These are phyloP conservation scores for Apostasia ramifera DNA, from an alignment of 106 monocot species.

Conservation along the genomic window DNA sequence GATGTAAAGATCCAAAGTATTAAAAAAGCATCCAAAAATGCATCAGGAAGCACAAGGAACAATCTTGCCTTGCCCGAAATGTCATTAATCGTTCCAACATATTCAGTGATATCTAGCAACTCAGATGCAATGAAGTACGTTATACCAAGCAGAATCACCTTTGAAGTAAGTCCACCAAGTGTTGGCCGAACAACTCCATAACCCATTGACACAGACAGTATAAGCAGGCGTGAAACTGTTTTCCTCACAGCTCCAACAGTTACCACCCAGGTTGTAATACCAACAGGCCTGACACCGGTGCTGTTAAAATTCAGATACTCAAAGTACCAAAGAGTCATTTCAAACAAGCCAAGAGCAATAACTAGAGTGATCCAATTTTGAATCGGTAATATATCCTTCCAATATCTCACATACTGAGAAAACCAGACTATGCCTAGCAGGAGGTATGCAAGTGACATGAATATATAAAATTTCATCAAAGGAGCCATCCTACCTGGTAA, in stretches of 20 bases:
- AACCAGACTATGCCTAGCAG: slow-evolving; percentile 61
- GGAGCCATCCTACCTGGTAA: slow-evolving; percentile 97
- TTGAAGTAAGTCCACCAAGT: slow-evolving; percentile 91
- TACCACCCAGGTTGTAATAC: slow-evolving; percentile 96
- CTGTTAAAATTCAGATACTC: slow-evolving; percentile 85
- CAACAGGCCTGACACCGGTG: slow-evolving; percentile 69
- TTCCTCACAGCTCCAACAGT: slow-evolving; percentile 82
- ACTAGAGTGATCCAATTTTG: slow-evolving; percentile 86
- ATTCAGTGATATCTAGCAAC: slow-evolving; percentile 76
- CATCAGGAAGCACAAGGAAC: slow-evolving; percentile 89
- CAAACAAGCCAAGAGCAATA: slow-evolving; percentile 85
- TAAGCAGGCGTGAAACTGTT: slow-evolving; percentile 81
- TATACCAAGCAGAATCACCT: slow-evolving; percentile 88
- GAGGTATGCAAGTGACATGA: slow-evolving; percentile 77
- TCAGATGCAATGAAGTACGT: slow-evolving; percentile 94
- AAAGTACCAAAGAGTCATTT: slow-evolving; percentile 96
- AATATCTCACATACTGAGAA: slow-evolving; percentile 75
- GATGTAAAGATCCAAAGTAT: slow-evolving; percentile 98
- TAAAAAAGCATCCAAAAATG: slow-evolving; percentile 85
- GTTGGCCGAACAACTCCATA: slow-evolving; percentile 97
- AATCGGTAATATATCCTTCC: slow-evolving; percentile 76
- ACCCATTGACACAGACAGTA: slow-evolving; percentile 88
- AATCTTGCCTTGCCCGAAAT: slow-evolving; percentile 85
- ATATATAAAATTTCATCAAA: slow-evolving; percentile 76
- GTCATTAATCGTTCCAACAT: slow-evolving; percentile 95